Percentiles rank a stretch among this genome's conserved stretches.
Evolutionary conservation across 2,329 filamentous ascomycete genomes (phyloP).

Genomic region (Didymella pinodella): DNA sequence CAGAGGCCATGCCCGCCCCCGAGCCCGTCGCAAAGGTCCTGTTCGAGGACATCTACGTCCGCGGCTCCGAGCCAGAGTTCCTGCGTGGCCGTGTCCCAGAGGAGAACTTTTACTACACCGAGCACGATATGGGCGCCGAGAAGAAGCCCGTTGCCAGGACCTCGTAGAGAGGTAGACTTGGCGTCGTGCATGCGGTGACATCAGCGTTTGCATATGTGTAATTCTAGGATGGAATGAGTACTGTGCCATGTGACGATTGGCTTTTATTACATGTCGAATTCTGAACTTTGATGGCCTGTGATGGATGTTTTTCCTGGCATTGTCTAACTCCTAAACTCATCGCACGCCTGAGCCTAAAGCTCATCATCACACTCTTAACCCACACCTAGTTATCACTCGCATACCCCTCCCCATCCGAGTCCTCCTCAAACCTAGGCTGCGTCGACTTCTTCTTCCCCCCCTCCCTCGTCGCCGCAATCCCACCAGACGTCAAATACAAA

Average conservation of each 20-base stretch:
- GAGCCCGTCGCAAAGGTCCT: constrained; percentile 82
- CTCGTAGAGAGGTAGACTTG: constrained; percentile 22
- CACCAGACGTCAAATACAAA: constrained; percentile 59
- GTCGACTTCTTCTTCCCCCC: constrained; percentile 39
- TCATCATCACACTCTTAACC: no score
- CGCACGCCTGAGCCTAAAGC: no score
- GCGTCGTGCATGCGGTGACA: not conserved
- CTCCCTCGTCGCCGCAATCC: constrained; percentile 54
- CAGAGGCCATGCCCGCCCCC: constrained; percentile 85
- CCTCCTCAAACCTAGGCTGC: constrained; percentile 37
- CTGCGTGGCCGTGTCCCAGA: constrained; percentile 87
- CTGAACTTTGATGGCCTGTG: not conserved
- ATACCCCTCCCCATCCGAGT: constrained; percentile 47
- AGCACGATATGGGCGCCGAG: constrained; percentile 53
- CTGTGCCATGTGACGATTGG: constrained; percentile 9
- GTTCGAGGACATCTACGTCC: constrained; percentile 96
- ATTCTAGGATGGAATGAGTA: constrained; percentile 30
- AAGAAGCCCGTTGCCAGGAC: constrained; percentile 49
- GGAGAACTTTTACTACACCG: constrained; percentile 83
- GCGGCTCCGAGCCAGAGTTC: constrained; percentile 85
- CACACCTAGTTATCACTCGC: constrained; percentile 42
- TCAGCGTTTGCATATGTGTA: constrained; percentile 29
- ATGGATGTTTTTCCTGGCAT: no score
- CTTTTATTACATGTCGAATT: constrained; percentile 21
- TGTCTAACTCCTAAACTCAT: not conserved